phyloP scores from a whole-genome alignment of 176 grass and related monocot species.

The Microstegium vimineum region DNA sequence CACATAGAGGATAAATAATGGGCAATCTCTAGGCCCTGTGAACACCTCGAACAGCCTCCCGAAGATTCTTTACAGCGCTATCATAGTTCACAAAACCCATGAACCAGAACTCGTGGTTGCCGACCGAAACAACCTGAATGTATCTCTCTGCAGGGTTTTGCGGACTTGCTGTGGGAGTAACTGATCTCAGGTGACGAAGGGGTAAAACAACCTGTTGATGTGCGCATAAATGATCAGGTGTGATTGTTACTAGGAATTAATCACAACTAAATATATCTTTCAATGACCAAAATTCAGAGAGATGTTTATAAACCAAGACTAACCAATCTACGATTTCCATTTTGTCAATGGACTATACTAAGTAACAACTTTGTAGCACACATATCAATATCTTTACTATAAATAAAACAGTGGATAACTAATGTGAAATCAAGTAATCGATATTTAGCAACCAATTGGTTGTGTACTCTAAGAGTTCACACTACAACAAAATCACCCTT shows the following conservation, averaged over 20 bases:
- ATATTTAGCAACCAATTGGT: not conserved
- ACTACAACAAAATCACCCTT: not conserved
- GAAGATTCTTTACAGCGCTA: conserved; percentile 41
- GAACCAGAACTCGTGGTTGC: conserved; percentile 61
- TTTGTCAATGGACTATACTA: not conserved
- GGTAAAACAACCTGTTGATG: conserved; percentile 42
- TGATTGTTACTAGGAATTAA: not conserved
- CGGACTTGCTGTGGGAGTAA: conserved; percentile 34
- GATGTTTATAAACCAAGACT: not conserved
- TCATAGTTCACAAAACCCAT: conserved; percentile 59
- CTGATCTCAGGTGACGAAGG: conserved; percentile 33
- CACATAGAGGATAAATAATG: not conserved
- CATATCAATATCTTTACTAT: not conserved
- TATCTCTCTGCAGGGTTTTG: conserved; percentile 55
- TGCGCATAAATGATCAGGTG: not conserved
- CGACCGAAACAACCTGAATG: conserved; percentile 35
- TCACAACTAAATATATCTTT: too few species aligned
- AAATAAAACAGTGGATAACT: not conserved
- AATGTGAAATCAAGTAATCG: not conserved
- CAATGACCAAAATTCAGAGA: not conserved
- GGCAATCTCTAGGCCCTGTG: conserved; percentile 14
- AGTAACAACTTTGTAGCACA: not conserved
- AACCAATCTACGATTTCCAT: not conserved
- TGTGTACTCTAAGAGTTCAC: not conserved
- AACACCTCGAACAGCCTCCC: conserved; percentile 20